Evolutionary conservation across 2,329 filamentous ascomycete genomes (phyloP), one percentile per base, ranked within the genome.

Genomic region (Nemania serpens): DNA sequence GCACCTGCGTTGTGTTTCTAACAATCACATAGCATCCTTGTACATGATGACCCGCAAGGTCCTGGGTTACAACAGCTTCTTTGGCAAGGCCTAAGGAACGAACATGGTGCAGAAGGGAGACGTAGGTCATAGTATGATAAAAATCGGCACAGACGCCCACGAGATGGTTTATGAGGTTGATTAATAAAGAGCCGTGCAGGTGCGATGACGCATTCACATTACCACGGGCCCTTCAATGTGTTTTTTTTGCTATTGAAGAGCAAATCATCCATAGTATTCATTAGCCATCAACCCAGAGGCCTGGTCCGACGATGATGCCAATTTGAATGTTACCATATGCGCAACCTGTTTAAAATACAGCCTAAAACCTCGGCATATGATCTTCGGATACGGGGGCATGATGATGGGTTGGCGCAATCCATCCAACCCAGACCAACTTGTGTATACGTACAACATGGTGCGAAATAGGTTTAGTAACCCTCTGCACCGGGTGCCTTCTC

Each of bases 61-160:
- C 66, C 75, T 88, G 65, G 91, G 91, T 72, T 86, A 93, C 83
- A 93, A 92, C 85, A 91, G 88, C 64, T 93, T 88, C 87, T 91
- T 86, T 71, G 79, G 82, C 74, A 82, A 84, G 76, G 73, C 78
- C 67, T 86, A 82, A 73, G 68, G 52, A 34, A 36, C 6, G 20
- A 50, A 36, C 34, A 36, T 13, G n/a, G 17, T 51, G 15, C 20
- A 55, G 39, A 43, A 22, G 43, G 20, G 18, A 51, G 29, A 54
- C 39, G n/a, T n/a, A 54, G 62, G 55, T 57, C 56, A 54, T 63
- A 61, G 55, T 63, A 62, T 52, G 47, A 62, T 58, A 58, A 58
- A 64, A 56, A 22, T 34, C 41, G 58, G 53, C 54, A 56, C 45
- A 55, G 45, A 58, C 47, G 43, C 48, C 45, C 47, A 57, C 48